Evolutionary conservation across 257 asterid species (phyloP), one percentile per base, ranked within the genome.

Genomic region (Nyctanthes arbortristis): DNA sequence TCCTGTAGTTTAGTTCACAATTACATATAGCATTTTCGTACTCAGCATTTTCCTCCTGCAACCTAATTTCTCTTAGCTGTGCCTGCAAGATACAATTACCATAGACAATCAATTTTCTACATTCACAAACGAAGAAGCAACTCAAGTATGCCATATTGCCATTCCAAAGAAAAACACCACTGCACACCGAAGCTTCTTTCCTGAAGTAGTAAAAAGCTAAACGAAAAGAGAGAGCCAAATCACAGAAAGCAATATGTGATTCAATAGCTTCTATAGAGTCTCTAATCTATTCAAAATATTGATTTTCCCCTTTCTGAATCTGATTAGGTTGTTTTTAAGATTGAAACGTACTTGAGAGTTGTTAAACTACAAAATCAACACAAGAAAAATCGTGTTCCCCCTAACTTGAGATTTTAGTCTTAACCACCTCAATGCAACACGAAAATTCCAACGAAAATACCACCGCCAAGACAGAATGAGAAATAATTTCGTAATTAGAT

Each of bases 41-140:
- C 82, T 91, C 96, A 3, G 78, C 88, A 80, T 93, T 91, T 80
- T 91, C 99, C 76, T 91, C 91, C 80, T 49, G 93, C 80, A 93
- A 77, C 43, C 87, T 83, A 65, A 81, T 68, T 78, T 84, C 97
- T 73, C 97, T 89, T 71, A 70, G 77, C 49, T 91, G 96, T 27
- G 86, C 81, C 97, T 93, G 80, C 59, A 63, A 45, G 5, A 18
- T 47, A 62, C 14, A 76, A 68, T 43, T 61, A 57, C 56, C 32
- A 49, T 36, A 31, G 67, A 66, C 36, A 6, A 40, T 68, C 49
- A 68, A 35, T 61, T 32, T 5, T 57, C 54, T 3, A 33, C 29
- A 68, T 27, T 20, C 63, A 61, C 52, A 16, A 18, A 24, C 56
- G 35, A 57, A 67, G 62, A 56, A 22, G 72, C 63, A 39, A 25